Base-by-base conservation (phyloP, 495 filamentous ascomycete genomes). In the Hypoxylon subgilvum region DNA sequence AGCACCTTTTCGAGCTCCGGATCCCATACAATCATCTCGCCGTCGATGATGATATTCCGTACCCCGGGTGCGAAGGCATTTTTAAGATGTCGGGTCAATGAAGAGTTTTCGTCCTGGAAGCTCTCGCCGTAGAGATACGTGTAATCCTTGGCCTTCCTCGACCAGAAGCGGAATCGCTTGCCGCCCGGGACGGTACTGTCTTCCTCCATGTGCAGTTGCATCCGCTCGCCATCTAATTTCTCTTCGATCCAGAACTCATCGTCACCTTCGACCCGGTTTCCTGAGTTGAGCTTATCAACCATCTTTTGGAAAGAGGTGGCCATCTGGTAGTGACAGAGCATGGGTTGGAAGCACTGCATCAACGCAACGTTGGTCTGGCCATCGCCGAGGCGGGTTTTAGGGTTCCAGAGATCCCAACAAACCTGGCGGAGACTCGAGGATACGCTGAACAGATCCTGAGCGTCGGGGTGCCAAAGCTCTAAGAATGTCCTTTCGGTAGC, bases 11-110 rank as follows among this genome's bases (percentile, higher is more conserved):
- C 86, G 43, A 89, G 75, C 42, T 88, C 86, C n/a, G 91, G 86
- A 69, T 97, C 91, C 95, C 95, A 98, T 6, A 92, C 96, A 46
- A 98, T 90, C 94, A 98, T 98, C 72, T 98, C 94, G 7, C 94
- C 94, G 63, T 98, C 94, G 2, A 98, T 78, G 23, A 98, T 96
- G 63, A 97, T 80, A 66, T 91, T 84, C 36, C 86, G 76, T 6
- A 97, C 92, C 0, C 86, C 84, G 4, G 85, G 78, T 12, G 84
- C 76, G 66, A 98, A 98, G 3, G 90, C 91, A 48, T 84, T 79
- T 44, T 85, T 84, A 9, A 97, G 72, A 67, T 96, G 85, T 23
- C 91, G 76, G 0, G 94, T 95, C 14, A 97, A 67, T 6, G 91
- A 84, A n/a, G 84, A 83, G 35, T 87, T 85, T 9, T 87, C 85